A percentile compares a stretch with the other conserved stretches of the same genome.
Conservation (phyloP, 2,329 filamentous ascomycete genomes). For the Xylaria polymorpha region DNA sequence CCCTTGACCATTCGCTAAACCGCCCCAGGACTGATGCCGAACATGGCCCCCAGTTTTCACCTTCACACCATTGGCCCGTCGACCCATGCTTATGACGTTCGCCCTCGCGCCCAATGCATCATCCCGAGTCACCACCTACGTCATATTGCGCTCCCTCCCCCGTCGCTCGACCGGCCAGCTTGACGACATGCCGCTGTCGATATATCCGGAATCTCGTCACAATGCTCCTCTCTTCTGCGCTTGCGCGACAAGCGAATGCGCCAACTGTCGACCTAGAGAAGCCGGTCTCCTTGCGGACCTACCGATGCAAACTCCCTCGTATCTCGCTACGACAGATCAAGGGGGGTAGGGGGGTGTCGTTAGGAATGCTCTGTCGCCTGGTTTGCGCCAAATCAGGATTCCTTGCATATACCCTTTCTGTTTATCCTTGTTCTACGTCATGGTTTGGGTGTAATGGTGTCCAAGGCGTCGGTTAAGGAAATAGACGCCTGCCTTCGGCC, state of each 20-base stretch:
- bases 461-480: slow-evolving; percentile 8
- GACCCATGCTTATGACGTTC: slow-evolving; percentile 33
- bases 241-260: slow-evolving; percentile 24
- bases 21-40: slow-evolving; percentile 6
- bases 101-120: slow-evolving; percentile 29
- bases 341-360: slow-evolving; percentile 30
- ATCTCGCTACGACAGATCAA: not conserved
- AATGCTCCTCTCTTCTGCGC: slow-evolving; percentile 9
- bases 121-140: slow-evolving; percentile 37
- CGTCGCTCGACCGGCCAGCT: slow-evolving; percentile 7
- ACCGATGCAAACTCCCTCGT: not conserved
- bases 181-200: slow-evolving; percentile 36
- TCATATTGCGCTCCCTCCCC: slow-evolving; percentile 31
- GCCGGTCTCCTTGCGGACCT: not conserved
- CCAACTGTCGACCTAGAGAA: slow-evolving; percentile 7
- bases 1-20: slow-evolving; percentile 13
- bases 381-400: slow-evolving; percentile 32
- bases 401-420: slow-evolving; percentile 21
- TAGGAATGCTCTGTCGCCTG: slow-evolving; percentile 13
- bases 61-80: slow-evolving; percentile 21
- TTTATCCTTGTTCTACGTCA: slow-evolving; percentile 24
- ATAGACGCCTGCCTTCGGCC: slow-evolving; percentile 21
- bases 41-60: slow-evolving; percentile 9
- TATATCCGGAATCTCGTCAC: slow-evolving; percentile 28
- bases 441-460: slow-evolving; percentile 13